Evolutionary conservation across 148 eudicot genomes (phyloP).

Genomic region (Silene latifolia): DNA sequence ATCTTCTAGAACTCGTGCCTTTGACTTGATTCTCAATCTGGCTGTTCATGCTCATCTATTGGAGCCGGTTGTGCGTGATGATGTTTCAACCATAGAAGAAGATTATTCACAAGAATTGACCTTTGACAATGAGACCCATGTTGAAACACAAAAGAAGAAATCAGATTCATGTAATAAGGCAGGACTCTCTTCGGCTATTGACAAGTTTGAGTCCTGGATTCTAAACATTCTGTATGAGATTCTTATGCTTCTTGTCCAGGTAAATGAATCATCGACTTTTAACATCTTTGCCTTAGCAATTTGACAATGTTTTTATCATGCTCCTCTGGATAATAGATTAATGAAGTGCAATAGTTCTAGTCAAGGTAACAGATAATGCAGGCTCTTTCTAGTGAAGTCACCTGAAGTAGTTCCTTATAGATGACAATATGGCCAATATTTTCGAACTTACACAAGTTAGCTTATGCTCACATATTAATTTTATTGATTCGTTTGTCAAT

Average conservation of each 20-base stretch:
- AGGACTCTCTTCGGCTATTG: constrained; percentile 55
- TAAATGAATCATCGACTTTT: constrained; percentile 23
- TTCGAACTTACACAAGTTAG: neutral
- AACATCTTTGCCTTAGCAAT: neutral
- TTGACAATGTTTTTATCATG: neutral
- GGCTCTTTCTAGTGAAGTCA: neutral
- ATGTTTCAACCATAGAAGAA: constrained; percentile 65
- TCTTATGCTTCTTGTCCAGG: constrained; percentile 96
- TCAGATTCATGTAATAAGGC: constrained; percentile 42
- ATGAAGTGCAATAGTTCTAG: neutral
- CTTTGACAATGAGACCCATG: constrained; percentile 46
- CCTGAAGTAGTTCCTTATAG: neutral
- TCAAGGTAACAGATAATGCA: constrained; percentile 2
- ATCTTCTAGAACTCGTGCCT: constrained; percentile 75
- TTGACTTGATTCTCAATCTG: constrained; percentile 92
- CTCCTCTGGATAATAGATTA: neutral
- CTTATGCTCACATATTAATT: neutral
- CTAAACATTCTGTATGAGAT: constrained; percentile 74
- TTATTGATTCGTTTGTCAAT: neutral
- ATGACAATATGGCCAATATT: neutral
- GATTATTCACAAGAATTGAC: constrained; percentile 62
- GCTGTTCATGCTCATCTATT: constrained; percentile 95
- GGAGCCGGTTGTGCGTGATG: constrained; percentile 81
- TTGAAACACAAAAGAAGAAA: constrained; percentile 44
- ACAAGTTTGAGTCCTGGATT: constrained; percentile 85